phyloP scores from a whole-genome alignment of 768 basidiomycete genomes.

The Arthromyces matolae region DNA sequence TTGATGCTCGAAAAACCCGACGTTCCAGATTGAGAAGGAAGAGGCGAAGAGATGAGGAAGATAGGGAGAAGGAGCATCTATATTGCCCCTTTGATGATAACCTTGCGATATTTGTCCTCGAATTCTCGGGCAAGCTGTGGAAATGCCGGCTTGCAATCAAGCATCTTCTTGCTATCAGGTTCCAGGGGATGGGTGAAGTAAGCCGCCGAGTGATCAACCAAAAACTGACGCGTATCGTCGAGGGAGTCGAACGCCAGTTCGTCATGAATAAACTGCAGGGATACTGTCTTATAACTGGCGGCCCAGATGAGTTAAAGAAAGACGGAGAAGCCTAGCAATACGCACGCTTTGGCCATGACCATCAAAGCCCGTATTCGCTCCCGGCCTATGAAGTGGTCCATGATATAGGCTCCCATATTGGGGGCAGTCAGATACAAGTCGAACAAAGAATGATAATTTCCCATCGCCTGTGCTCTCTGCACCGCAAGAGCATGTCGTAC shows the following conservation, averaged over 20 bases:
- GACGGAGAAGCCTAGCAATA: constrained; percentile 14
- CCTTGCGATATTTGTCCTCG: constrained; percentile 80
- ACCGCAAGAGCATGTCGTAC: constrained; percentile 89
- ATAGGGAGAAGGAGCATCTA: constrained; percentile 30
- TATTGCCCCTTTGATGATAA: constrained; percentile 91
- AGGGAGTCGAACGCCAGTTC: constrained; percentile 82
- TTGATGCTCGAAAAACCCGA: constrained; percentile 6
- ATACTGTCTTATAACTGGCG: constrained; percentile 75
- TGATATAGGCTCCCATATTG: constrained; percentile 98
- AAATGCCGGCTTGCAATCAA: constrained; percentile 70
- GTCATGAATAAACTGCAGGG: constrained; percentile 71
- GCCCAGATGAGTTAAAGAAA: neutral
- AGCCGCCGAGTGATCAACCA: constrained; percentile 64
- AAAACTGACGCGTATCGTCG: constrained; percentile 61
- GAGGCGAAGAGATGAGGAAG: constrained; percentile 19
- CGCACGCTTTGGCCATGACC: constrained; percentile 92
- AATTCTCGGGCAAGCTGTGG: constrained; percentile 57
- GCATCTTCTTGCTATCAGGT: constrained; percentile 56
- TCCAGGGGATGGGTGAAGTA: constrained; percentile 62
- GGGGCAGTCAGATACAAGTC: constrained; percentile 78
- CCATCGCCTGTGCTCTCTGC: constrained; percentile 84
- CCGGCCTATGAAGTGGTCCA: constrained; percentile 96
- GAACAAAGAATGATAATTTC: constrained; percentile 94
- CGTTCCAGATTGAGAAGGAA: constrained; percentile 12
- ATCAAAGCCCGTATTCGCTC: constrained; percentile 85